A percentile compares a stretch with the other conserved stretches of the same genome.
phyloP scores from a whole-genome alignment of 2,329 filamentous ascomycete genomes.

The Metarhizium sp. region DNA sequence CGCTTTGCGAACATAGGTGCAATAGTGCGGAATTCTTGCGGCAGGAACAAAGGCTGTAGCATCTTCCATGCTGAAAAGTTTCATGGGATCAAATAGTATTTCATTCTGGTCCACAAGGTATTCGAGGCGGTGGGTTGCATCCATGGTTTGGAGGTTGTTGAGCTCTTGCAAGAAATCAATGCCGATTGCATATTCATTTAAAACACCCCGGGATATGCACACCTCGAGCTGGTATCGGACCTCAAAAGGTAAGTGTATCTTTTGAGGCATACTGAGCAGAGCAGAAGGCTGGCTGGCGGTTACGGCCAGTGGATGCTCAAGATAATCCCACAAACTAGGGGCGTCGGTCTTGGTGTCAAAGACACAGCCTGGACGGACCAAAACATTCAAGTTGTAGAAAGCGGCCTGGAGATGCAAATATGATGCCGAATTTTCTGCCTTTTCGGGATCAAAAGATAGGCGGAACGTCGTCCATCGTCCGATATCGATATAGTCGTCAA shows the following conservation, averaged over 20 bases:
- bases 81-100: conserved; percentile 59
- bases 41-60: conserved; percentile 36
- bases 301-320: conserved; percentile 16
- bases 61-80: conserved; percentile 53
- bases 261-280: conserved; percentile 13
- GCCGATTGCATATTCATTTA: conserved; percentile 69
- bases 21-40: conserved; percentile 58
- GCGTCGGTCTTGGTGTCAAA: conserved; percentile 28
- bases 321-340: conserved; percentile 20
- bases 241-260: conserved; percentile 49
- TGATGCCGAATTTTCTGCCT: conserved; percentile 18
- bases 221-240: conserved; percentile 88
- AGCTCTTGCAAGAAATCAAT: conserved; percentile 58
- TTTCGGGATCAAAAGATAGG: conserved; percentile 21
- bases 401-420: conserved; percentile 34
- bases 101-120: conserved; percentile 58
- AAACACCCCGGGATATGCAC: conserved; percentile 69
- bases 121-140: conserved; percentile 62
- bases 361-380: conserved; percentile 28
- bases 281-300: conserved; percentile 16
- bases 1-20: conserved; percentile 65
- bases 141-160: conserved; percentile 28
- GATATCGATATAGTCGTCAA: conserved; percentile 34
- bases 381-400: conserved; percentile 66
- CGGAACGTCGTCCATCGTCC: conserved; percentile 49